Conservation (phyloP, 805 yeast genomes). For the Cyberlindnera mississippiensis region DNA sequence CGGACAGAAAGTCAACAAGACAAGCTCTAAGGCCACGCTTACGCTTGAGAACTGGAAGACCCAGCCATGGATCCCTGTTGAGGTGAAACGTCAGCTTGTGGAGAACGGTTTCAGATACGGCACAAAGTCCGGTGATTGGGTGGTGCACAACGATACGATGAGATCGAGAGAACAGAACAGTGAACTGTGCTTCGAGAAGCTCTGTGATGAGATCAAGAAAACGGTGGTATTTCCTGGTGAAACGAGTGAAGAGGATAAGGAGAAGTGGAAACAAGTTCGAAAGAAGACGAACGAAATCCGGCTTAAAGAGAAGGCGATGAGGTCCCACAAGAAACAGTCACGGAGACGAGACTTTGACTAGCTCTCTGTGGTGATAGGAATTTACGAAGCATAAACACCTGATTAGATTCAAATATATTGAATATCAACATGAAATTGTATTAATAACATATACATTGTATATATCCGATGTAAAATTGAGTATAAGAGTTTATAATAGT, state of each 20-base stretch:
- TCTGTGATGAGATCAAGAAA: slow-evolving; percentile 47
- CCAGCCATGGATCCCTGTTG: slow-evolving; percentile 58
- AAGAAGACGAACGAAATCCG: slow-evolving; percentile 33
- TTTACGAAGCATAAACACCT: no score
- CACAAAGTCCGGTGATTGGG: slow-evolving; percentile 42
- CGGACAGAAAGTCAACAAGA: slow-evolving; percentile 82
- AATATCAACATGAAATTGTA: no score
- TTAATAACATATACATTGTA: no score
- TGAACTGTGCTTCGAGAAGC: slow-evolving; percentile 55
- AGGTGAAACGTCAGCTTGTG: slow-evolving; percentile 40
- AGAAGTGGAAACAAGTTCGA: slow-evolving; percentile 46
- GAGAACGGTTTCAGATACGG: slow-evolving; percentile 44
- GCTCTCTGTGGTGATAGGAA: no score
- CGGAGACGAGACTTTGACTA: slow-evolving; percentile 21
- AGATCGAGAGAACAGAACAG: slow-evolving; percentile 58
- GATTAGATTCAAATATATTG: no score
- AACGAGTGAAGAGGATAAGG: slow-evolving; percentile 38
- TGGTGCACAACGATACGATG: slow-evolving; percentile 60
- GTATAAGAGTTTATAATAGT: no score
- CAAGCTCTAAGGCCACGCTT: slow-evolving; percentile 60
- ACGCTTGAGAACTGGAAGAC: slow-evolving; percentile 43
- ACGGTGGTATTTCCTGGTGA: slow-evolving; percentile 46
- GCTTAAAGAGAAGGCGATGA: slow-evolving; percentile 33
- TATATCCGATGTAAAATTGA: no score
- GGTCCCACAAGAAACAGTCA: slow-evolving; percentile 35